These are phyloP conservation scores for Phaeolepiota aurea DNA, from an alignment of 768 basidiomycete species.

Conservation along the genomic window DNA sequence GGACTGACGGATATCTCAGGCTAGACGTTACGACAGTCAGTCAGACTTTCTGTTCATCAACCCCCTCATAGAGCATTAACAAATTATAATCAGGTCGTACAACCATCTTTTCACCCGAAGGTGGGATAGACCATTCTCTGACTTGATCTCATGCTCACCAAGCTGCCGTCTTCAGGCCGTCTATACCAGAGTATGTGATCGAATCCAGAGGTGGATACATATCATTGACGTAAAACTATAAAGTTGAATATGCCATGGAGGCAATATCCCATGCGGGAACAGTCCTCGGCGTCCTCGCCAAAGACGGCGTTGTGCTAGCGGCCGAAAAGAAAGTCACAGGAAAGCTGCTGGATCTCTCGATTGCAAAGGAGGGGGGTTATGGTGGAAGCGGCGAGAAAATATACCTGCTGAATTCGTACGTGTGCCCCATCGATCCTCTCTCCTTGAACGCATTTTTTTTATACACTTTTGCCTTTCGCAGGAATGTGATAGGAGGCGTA, in stretches of 20 bases:
- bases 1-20: constrained; percentile 34
- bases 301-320: constrained; percentile 85
- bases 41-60: constrained; percentile 9
- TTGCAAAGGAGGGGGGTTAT: constrained; percentile 79
- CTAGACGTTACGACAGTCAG: constrained; percentile 94
- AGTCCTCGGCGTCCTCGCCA: constrained; percentile 87
- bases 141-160: constrained; percentile 4
- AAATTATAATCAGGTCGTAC: constrained; percentile 62
- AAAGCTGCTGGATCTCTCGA: constrained; percentile 88
- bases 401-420: constrained; percentile 86
- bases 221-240: too few species aligned
- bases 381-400: constrained; percentile 99
- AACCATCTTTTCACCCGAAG: constrained; percentile 99
- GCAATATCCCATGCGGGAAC: constrained; percentile 95
- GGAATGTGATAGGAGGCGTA: constrained; percentile 92
- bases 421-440: constrained; percentile 10
- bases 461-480: too few species aligned
- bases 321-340: constrained; percentile 98
- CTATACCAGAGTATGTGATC: constrained; percentile 95
- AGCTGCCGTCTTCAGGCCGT: constrained; percentile 51
- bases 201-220: too few species aligned
- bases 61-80: constrained; percentile 11
- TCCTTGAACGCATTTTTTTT: background rate
- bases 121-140: constrained; percentile 30
- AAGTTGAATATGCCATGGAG: constrained; percentile 99